Conservation (phyloP, 2,329 filamentous ascomycete species). For the Hortaea werneckii region DNA sequence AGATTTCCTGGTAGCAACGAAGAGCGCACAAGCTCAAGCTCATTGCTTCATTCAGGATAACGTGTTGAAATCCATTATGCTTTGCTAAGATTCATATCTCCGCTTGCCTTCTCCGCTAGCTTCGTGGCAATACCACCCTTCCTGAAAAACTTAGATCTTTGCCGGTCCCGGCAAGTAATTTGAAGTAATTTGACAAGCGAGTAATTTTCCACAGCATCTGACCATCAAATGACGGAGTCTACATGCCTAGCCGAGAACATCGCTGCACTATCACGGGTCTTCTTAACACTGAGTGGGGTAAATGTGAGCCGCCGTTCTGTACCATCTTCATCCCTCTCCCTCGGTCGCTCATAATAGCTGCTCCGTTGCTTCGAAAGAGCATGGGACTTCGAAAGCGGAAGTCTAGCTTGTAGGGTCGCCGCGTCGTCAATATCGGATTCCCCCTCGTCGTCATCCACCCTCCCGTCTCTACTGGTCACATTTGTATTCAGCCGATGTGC, state of each 20-base stretch:
- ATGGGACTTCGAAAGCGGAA: constrained; percentile 2
- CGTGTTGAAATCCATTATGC: too few species aligned
- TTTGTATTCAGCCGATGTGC: background rate
- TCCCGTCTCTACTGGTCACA: background rate
- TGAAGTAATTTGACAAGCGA: too few species aligned
- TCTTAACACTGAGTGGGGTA: constrained; percentile 1
- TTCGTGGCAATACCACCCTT: too few species aligned
- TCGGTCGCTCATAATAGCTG: constrained; percentile 1
- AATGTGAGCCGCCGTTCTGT: constrained; percentile 1
- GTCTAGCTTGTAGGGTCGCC: constrained; percentile 7
- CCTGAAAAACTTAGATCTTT: too few species aligned
- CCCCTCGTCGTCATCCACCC: background rate
- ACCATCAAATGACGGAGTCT: too few species aligned
- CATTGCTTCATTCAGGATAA: too few species aligned
- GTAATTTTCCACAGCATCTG: too few species aligned
- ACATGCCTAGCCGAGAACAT: background rate
- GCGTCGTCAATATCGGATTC: constrained; percentile 11
- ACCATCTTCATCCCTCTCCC: background rate
- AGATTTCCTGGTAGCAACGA: too few species aligned
- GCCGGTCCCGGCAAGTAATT: too few species aligned
- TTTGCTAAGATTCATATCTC: too few species aligned
- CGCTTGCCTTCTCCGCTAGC: too few species aligned
- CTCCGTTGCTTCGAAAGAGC: background rate
- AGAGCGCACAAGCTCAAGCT: too few species aligned
- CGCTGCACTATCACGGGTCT: constrained; percentile 1